Conservation (phyloP, 2,329 filamentous ascomycete species). For the Sporothrix pallida region DNA sequence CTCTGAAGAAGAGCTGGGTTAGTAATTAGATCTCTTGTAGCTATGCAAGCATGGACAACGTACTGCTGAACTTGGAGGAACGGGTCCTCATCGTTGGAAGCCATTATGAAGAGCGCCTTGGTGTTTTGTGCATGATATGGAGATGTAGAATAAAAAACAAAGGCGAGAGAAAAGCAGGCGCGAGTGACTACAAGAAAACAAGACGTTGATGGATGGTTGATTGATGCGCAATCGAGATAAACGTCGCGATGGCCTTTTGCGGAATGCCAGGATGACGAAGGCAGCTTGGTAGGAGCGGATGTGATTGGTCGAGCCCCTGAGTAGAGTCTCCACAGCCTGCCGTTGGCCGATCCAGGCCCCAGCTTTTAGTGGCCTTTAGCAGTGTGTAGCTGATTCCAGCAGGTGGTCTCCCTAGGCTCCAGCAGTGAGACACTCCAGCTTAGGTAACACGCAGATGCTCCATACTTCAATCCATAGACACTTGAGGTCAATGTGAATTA, state of each 20-base stretch:
- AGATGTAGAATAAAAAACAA: neutral
- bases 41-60: neutral
- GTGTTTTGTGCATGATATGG: neutral
- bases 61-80: slow-evolving; percentile 76
- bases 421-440: too few relatives aligned
- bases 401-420: too few relatives aligned
- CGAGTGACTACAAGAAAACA: neutral
- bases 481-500: too few relatives aligned
- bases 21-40: neutral
- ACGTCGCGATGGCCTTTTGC: slow-evolving; percentile 18
- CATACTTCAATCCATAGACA: too few relatives aligned
- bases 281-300: neutral
- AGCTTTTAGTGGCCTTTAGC: neutral
- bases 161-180: too few relatives aligned
- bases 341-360: neutral
- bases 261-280: slow-evolving; percentile 29
- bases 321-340: neutral
- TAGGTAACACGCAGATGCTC: too few relatives aligned
- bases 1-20: slow-evolving; percentile 58
- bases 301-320: slow-evolving; percentile 24
- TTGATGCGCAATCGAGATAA: neutral
- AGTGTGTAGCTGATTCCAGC: too few relatives aligned
- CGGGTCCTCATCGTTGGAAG: slow-evolving; percentile 69
- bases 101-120: slow-evolving; percentile 62
- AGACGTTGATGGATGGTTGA: neutral